These are phyloP conservation scores for Erodium texanum DNA, from an alignment of 441 rosid species.

Conservation along the genomic window DNA sequence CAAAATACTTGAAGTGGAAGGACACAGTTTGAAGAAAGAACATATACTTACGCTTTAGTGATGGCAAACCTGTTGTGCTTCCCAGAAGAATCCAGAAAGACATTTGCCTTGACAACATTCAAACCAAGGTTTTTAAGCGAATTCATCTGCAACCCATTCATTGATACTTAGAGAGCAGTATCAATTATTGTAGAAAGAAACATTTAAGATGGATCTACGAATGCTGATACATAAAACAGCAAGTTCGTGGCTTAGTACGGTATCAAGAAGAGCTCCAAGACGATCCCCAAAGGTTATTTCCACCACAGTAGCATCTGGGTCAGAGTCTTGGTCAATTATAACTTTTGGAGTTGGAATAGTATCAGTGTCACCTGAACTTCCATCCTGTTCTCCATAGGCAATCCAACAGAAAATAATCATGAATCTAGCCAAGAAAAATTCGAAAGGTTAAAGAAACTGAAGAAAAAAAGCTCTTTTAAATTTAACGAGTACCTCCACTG, in stretches of 20 bases:
- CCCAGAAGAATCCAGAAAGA: conserved; percentile 90
- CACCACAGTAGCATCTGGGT: conserved; percentile 74
- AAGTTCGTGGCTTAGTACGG: conserved; percentile 34
- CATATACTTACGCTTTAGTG: conserved; percentile 61
- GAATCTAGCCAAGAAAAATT: too few relatives aligned
- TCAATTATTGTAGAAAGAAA: conserved; percentile 8
- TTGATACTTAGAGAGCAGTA: conserved; percentile 15
- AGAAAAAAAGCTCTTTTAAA: too few relatives aligned
- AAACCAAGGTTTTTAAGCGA: conserved; percentile 89
- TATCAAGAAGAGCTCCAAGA: conserved; percentile 91
- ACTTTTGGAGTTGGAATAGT: too few relatives aligned
- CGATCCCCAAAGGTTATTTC: conserved; percentile 93
- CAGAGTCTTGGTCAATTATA: conserved; percentile 85
- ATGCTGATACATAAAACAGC: background rate
- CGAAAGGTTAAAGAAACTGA: too few relatives aligned
- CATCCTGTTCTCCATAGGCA: too few relatives aligned
- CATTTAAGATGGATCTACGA: background rate
- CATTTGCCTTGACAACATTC: conserved; percentile 89
- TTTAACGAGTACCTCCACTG: too few relatives aligned
- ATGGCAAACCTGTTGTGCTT: conserved; percentile 85
- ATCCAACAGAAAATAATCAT: too few relatives aligned
- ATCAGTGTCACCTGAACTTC: conserved; percentile 39
- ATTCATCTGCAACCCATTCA: conserved; percentile 54
- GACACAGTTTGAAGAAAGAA: background rate
- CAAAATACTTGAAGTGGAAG: background rate